Base-by-base conservation (phyloP, 2,329 filamentous ascomycete genomes). In the Fusarium sp. region DNA sequence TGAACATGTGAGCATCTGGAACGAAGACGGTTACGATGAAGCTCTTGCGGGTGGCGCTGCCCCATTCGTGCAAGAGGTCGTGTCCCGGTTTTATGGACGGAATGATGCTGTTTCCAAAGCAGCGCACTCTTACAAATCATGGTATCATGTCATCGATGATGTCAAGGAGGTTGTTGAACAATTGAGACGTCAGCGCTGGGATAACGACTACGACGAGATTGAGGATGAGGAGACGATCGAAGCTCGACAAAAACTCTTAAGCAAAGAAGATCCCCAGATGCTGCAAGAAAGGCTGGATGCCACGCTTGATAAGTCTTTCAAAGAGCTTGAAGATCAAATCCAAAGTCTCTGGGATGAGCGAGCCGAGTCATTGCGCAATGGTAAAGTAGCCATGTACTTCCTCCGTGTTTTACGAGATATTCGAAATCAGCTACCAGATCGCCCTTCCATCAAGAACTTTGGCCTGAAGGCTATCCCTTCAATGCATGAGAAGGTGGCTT, bases 321-420 rank as follows among this genome's bases (percentile, higher is more conserved):
- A 84, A 18, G 84, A 86, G 22, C 85, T 96, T 5, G 87, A 92
- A 45, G 82, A 83, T 20, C 87, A 90, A 49, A 80, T 93, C 1
- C 80, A 82, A 3, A 76, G 81, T 9, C 82, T 91, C 7, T 89
- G 91, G 83, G 78, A 82, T 11, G 81, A 86, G 22, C 83, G 84
- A 33, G 78, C 83, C 33, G 83, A 86, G 1, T 83, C 83, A 7
- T 80, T 85, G 7, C 83, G 87, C n/a, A 86, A 87, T 51, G 87
- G 87, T 7, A 81, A 82, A 48, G 85, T 90, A 70, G 87, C 88
- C 70, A 87, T 88, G 83, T 95, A 95, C 74, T 82, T 97, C 24
- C 81, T 97, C 3, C 91, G 94, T 9, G 83, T 95, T 2, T 83
- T 96, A 24, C 88, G 95, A 36, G 93, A 96, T 73, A 88, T 98